Evolutionary conservation across 2,329 filamentous ascomycete genomes (phyloP), one percentile per base, ranked within the genome.

Genomic region (Lachnellula occidentalis): DNA sequence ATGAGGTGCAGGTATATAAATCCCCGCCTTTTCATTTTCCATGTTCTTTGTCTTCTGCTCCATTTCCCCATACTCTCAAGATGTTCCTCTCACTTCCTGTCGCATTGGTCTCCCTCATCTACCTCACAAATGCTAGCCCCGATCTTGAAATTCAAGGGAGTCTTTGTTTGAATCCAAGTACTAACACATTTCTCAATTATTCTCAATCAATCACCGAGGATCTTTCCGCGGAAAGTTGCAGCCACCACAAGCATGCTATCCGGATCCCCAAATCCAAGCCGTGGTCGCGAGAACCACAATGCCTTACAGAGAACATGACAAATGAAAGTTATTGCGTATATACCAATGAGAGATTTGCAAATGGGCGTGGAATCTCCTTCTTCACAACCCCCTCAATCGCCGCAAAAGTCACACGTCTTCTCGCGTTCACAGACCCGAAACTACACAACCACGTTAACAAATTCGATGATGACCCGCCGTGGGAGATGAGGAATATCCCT

Each of bases 341-440:
- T 34, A 67, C 63, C n/a, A 63, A 62, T 24, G 49, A 53, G 4
- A 56, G 51, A 6, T 67, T 66, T 48, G 61, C 61, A 37, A 61
- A 60, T 22, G 58, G 59, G 0, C 60, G 64, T 4, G 64, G 66
- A 8, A 66, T 67, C 5, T 65, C 64, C 9, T 58, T 67, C 27
- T 61, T 67, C 34, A 66, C 64, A 19, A 58, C 56, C 5, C 60
- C 61, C 7, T 46, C 43, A 1, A 61, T 65, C 22, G 63, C 64
- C 1, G 34, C 51, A 17, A 55, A 51, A 41, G 48, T 67, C 7
- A 53, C 53, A 19, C 41, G 43, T 4, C 56, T 64, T 9, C 58
- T 59, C n/a, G 61, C 60, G 2, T 66, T 65, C 36, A 56, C 50
- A 12, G 21, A 57, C 8, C 43, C 17, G 14, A 45, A 31, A 8